Conservation (phyloP, 2,329 filamentous ascomycete species). For the Aspergillus intermedius region DNA sequence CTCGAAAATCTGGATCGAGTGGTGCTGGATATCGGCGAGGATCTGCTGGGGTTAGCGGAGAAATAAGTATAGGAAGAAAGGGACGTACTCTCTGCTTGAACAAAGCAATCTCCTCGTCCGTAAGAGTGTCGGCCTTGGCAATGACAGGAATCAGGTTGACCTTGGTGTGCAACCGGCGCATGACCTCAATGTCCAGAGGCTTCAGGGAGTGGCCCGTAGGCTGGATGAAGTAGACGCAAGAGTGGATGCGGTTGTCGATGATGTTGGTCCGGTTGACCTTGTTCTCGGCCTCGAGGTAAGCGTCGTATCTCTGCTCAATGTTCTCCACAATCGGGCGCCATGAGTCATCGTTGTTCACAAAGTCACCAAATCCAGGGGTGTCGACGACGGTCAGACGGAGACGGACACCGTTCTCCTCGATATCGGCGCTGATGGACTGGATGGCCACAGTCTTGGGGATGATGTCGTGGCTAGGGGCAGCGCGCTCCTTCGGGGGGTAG, state of each 20-base stretch:
- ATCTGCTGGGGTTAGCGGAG: constrained; percentile 54
- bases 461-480: constrained; percentile 93
- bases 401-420: constrained; percentile 96
- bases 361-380: constrained; percentile 96
- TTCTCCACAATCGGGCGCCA: constrained; percentile 99
- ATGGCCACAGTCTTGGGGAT: constrained; percentile 97
- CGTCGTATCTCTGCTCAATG: constrained; percentile 98
- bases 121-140: constrained; percentile 96
- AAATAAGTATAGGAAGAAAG: constrained; percentile 18
- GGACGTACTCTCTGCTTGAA: constrained; percentile 90
- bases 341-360: constrained; percentile 99
- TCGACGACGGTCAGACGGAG: constrained; percentile 95
- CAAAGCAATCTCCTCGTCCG: constrained; percentile 85
- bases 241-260: constrained; percentile 97
- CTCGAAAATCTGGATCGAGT: constrained; percentile 98
- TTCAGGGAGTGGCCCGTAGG: constrained; percentile 97
- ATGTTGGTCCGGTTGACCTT: constrained; percentile 99
- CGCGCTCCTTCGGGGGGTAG: constrained; percentile 97
- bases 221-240: constrained; percentile 99
- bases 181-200: constrained; percentile 97
- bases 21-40: constrained; percentile 90
- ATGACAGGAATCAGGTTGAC: constrained; percentile 99
- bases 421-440: constrained; percentile 90
- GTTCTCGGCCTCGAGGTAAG: constrained; percentile 98
- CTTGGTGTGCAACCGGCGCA: constrained; percentile 99